Evolutionary conservation across 345 rosid species (phyloP).

Genomic region (Ceriops tagal): DNA sequence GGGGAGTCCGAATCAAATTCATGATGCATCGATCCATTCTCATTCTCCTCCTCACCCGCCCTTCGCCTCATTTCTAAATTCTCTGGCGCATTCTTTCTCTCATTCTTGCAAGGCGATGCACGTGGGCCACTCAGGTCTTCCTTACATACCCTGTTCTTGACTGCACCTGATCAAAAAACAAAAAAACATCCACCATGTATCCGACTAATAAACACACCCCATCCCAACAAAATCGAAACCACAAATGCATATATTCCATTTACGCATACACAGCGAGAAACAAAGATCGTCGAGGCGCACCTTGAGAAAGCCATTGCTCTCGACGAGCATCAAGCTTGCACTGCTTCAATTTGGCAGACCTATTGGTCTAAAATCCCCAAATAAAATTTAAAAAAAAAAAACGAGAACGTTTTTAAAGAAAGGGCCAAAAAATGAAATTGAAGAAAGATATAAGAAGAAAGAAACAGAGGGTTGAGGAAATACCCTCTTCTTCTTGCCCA

Average conservation of each 20-base stretch:
- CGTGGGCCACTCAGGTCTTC: constrained; percentile 36
- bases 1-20: constrained; percentile 59
- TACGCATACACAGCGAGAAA: no score
- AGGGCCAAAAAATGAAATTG: background rate
- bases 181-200: background rate
- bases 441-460: background rate
- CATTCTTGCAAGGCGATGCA: constrained; percentile 14
- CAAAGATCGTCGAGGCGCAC: constrained; percentile 22
- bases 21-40: constrained; percentile 34
- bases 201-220: no score
- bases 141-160: constrained; percentile 47
- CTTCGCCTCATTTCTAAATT: constrained; percentile 33
- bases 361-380: constrained; percentile 51
- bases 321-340: constrained; percentile 91
- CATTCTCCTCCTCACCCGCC: constrained; percentile 32
- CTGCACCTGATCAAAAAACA: constrained; percentile 35
- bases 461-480: background rate
- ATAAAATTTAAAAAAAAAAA: background rate
- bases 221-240: constrained; percentile 12
- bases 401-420: background rate
- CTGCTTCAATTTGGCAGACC: constrained; percentile 93
- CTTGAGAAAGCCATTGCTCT: constrained; percentile 97
- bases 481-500: constrained; percentile 79
- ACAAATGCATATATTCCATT: constrained; percentile 8
- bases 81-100: constrained; percentile 37